phyloP scores from a whole-genome alignment of 2,329 filamentous ascomycete species.

The Leptographium lundbergii region DNA sequence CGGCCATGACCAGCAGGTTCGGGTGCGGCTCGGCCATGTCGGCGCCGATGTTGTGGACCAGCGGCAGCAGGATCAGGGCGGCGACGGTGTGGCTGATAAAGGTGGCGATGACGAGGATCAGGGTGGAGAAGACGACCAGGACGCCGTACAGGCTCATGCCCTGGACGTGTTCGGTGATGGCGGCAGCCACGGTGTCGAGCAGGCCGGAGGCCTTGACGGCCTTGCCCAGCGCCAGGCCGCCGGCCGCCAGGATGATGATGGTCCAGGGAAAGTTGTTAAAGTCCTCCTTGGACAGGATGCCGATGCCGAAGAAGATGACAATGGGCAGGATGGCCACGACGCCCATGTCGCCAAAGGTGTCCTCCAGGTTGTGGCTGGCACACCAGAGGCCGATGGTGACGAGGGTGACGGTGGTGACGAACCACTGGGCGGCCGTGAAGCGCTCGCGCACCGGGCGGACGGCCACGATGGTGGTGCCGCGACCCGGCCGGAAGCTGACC shows the following conservation, averaged over 20 bases:
- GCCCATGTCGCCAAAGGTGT: constrained; percentile 91
- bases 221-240: constrained; percentile 83
- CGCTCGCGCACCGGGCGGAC: constrained; percentile 81
- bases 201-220: constrained; percentile 88
- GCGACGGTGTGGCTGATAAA: constrained; percentile 98
- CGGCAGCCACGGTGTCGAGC: constrained; percentile 70
- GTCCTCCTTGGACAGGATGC: constrained; percentile 94
- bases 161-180: constrained; percentile 62
- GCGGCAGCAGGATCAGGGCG: constrained; percentile 82
- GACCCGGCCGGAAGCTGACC: constrained; percentile 71
- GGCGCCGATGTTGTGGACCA: constrained; percentile 76
- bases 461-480: constrained; percentile 77
- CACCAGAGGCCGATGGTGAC: constrained; percentile 87
- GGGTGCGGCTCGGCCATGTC: constrained; percentile 83
- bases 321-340: constrained; percentile 95
- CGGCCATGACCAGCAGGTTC: constrained; percentile 88
- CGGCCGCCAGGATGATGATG: constrained; percentile 94
- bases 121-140: constrained; percentile 66
- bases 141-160: constrained; percentile 76
- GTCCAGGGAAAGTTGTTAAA: constrained; percentile 99
- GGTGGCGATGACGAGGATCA: constrained; percentile 88
- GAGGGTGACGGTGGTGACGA: constrained; percentile 74
- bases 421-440: constrained; percentile 84
- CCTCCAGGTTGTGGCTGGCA: constrained; percentile 75
- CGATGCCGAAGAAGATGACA: constrained; percentile 90